These are phyloP conservation scores for Cladophialophora immunda DNA, from an alignment of 2,329 filamentous ascomycete genomes.

Conservation along the genomic window DNA sequence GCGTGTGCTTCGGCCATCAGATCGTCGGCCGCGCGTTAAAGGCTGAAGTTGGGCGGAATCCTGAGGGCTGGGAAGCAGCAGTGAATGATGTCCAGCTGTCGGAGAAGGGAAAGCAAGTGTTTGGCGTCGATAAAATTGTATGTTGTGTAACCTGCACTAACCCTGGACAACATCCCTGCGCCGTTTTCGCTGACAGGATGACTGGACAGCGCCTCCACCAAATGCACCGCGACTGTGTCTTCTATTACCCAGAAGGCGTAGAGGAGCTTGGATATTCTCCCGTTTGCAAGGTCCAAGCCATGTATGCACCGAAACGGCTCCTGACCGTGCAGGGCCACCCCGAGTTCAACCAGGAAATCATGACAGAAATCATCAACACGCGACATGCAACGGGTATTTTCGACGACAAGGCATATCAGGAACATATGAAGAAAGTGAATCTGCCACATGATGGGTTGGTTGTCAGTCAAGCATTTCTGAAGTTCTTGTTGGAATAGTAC, in stretches of 20 bases:
- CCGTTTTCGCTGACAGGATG: not conserved
- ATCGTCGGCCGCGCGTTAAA: constrained; percentile 79
- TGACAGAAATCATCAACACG: constrained; percentile 71
- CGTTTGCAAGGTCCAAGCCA: constrained; percentile 78
- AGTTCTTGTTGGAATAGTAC: constrained; percentile 71
- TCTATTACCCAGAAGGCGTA: constrained; percentile 68
- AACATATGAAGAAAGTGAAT: constrained; percentile 71
- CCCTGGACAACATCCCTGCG: not conserved
- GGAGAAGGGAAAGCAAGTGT: constrained; percentile 73
- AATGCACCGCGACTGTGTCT: constrained; percentile 85
- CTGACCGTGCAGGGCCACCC: constrained; percentile 88
- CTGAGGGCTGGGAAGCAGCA: constrained; percentile 81
- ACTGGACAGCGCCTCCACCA: constrained; percentile 68
- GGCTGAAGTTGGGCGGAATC: constrained; percentile 70
- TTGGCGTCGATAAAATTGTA: constrained; percentile 71
- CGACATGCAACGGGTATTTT: constrained; percentile 75
- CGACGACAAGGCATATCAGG: constrained; percentile 71
- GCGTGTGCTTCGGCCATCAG: constrained; percentile 88
- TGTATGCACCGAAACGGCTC: constrained; percentile 72
- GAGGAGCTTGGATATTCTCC: constrained; percentile 71
- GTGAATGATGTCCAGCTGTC: constrained; percentile 75
- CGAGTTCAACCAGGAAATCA: constrained; percentile 78
- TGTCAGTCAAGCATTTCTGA: constrained; percentile 77
- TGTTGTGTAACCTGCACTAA: constrained; percentile 39
- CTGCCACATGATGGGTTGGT: constrained; percentile 80